Percentiles rank a stretch among this genome's conserved stretches.
Conservation (phyloP, 768 basidiomycete genomes). For the Sarcodon sp. region DNA sequence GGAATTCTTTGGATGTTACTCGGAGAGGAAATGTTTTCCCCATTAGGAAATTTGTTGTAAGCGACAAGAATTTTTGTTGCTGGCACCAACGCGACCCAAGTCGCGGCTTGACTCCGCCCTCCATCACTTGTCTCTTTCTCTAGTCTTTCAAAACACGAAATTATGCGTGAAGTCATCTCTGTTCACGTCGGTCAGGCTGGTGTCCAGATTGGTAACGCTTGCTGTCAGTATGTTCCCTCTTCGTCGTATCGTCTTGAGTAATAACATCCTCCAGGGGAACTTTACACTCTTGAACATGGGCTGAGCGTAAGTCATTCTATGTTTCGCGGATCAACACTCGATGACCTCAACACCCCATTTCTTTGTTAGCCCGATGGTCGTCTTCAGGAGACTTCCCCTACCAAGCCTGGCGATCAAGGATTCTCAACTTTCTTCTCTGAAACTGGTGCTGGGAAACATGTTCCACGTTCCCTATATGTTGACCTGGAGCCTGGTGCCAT, state of each 20-base stretch:
- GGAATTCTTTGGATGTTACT: not conserved
- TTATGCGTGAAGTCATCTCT: slow-evolving; percentile 91
- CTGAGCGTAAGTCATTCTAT: slow-evolving; percentile 55
- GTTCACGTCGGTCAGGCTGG: slow-evolving; percentile 96
- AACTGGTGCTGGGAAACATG: slow-evolving; percentile 87
- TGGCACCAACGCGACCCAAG: not conserved
- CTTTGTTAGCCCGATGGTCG: slow-evolving; percentile 77
- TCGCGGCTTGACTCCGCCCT: not conserved
- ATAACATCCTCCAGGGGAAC: slow-evolving; percentile 56
- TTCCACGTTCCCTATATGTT: slow-evolving; percentile 93
- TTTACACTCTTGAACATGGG: slow-evolving; percentile 97
- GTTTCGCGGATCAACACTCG: not conserved
- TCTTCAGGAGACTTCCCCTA: slow-evolving; percentile 56
- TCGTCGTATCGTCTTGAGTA: not conserved
- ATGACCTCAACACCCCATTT: not conserved
- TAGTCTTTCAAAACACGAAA: slow-evolving; percentile 6
- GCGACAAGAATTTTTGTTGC: not conserved
- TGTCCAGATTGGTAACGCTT: slow-evolving; percentile 90
- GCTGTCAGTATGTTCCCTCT: slow-evolving; percentile 48
- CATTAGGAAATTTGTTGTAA: not conserved
- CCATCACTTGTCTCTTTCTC: slow-evolving; percentile 1
- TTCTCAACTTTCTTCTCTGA: slow-evolving; percentile 99
- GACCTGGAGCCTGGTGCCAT: slow-evolving; percentile 93
- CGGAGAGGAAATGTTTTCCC: slow-evolving; percentile 2
- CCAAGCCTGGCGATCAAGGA: slow-evolving; percentile 55